A percentile compares a stretch with the other conserved stretches of the same genome.
Conservation (phyloP, 176 grass and related monocot genomes). For the Tuctoria greenei region DNA sequence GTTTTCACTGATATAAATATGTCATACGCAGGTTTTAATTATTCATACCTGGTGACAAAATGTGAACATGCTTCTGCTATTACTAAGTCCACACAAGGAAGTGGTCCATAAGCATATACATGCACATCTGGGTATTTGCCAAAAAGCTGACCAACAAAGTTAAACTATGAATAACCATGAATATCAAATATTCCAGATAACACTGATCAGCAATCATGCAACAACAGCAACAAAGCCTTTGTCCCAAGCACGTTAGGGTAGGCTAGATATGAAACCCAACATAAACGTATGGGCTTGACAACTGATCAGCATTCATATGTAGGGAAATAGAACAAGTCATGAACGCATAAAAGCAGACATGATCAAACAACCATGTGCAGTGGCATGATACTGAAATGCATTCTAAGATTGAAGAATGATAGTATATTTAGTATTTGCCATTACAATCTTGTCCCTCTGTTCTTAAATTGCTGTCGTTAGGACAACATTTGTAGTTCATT, state of each 20-base stretch:
- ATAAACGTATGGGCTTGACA: too few relatives aligned
- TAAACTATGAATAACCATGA: constrained; percentile 9
- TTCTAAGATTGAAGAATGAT: constrained; percentile 18
- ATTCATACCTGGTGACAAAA: constrained; percentile 81
- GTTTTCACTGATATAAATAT: constrained; percentile 17
- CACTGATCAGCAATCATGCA: constrained; percentile 24
- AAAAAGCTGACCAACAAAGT: constrained; percentile 62
- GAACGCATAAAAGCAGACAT: constrained; percentile 9
- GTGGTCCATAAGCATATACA: constrained; percentile 94
- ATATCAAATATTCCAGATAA: constrained; percentile 23
- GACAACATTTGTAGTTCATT: too few relatives aligned
- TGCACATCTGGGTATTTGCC: constrained; percentile 73
- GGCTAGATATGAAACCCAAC: too few relatives aligned
- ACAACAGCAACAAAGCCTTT: too few relatives aligned
- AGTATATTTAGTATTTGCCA: background rate
- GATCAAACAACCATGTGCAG: constrained; percentile 12
- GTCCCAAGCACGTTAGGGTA: too few relatives aligned
- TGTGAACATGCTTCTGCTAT: constrained; percentile 94
- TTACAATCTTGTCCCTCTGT: background rate
- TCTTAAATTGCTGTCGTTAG: too few relatives aligned
- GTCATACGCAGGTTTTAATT: background rate
- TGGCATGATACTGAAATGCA: constrained; percentile 3
- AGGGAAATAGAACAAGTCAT: constrained; percentile 19
- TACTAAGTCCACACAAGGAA: constrained; percentile 77
- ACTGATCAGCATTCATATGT: background rate